A percentile compares a stretch with the other conserved stretches of the same genome.
phyloP scores from a whole-genome alignment of 495 filamentous ascomycete species.

The Penicillium atrosanguineum region DNA sequence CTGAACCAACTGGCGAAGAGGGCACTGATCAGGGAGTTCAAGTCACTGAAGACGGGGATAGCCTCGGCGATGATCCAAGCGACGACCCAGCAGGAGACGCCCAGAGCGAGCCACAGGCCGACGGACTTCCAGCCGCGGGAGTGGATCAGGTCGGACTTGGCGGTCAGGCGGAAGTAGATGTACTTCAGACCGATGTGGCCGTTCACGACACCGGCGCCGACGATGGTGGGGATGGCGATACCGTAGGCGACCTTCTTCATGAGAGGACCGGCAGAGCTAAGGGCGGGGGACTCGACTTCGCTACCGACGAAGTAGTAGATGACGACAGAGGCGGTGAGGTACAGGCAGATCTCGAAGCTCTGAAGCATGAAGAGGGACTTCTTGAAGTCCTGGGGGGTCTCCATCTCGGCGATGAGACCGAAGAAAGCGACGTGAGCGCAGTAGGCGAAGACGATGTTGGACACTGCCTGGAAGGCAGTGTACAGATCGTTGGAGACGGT shows the following conservation, averaged over 20 bases:
- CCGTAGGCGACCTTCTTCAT: constrained; percentile 76
- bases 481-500: constrained; percentile 32
- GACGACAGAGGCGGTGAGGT: constrained; percentile 63
- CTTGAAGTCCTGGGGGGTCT: constrained; percentile 61
- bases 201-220: constrained; percentile 70
- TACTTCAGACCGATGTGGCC: constrained; percentile 61
- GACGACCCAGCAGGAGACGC: constrained; percentile 54
- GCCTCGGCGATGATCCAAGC: constrained; percentile 69
- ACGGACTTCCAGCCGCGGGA: constrained; percentile 46
- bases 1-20: constrained; percentile 45
- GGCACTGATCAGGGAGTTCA: constrained; percentile 50
- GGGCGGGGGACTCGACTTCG: constrained; percentile 65
- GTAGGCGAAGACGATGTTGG: constrained; percentile 55
- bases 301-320: constrained; percentile 72
- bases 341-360: constrained; percentile 62
- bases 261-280: constrained; percentile 60
- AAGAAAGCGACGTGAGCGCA: constrained; percentile 72
- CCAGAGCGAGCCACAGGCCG: constrained; percentile 55
- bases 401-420: constrained; percentile 75
- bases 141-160: constrained; percentile 52
- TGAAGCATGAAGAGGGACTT: constrained; percentile 68
- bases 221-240: constrained; percentile 70
- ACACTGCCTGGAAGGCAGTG: constrained; percentile 42
- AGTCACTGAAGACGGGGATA: constrained; percentile 65
- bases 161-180: constrained; percentile 61